Base-by-base conservation (phyloP, 2,329 filamentous ascomycete species). In the Teratosphaeria zuluensis region DNA sequence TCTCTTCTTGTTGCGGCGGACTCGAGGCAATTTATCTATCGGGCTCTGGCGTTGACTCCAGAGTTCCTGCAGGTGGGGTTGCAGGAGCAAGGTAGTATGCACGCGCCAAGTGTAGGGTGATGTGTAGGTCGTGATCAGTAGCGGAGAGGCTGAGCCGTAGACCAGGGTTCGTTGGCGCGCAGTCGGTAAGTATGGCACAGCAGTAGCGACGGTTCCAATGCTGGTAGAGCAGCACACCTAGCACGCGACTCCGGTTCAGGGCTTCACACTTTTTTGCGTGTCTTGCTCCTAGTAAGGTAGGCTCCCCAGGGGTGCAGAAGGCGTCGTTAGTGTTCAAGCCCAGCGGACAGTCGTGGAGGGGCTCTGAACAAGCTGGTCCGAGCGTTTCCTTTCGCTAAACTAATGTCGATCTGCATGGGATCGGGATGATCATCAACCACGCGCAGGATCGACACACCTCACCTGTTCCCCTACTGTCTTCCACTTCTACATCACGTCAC, bases 1-100 rank as follows among this genome's bases (percentile, higher is more conserved):
- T 61, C 59, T n/a, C 33, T 61, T 16, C 53, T 53, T 30, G 19
- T 54, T 54, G 56, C 6, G 59, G 56, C 33, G 38, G 54, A 24
- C 14, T 53, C 16, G 21, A 30, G 33, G 24, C 19, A 32, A 51
- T 52, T 57, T 57, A 57, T 57, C 21, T 57, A 16, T 14, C 54
- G n/a, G 31, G 31, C 24, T 28, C 6, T 21, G 42, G 7, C 19
- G 16, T n/a, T 48, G 42, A 6, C 16, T 21, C 9, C 19, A 21
- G 9, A 8, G 9, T 24, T 3, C n/a, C 42, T 19, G 16, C 32
- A 42, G n/a, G 32, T 33, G 33, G 24, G 46, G n/a, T 53, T 14
- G 33, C 35, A 31, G 33, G 21, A 19, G 51, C 24, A 31, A 57
- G 56, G 56, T 57, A 42, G 56, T 24, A 53, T 57, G 16, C 21